Conservation (phyloP, 495 filamentous ascomycete genomes). For the Acidiella bohemica region DNA sequence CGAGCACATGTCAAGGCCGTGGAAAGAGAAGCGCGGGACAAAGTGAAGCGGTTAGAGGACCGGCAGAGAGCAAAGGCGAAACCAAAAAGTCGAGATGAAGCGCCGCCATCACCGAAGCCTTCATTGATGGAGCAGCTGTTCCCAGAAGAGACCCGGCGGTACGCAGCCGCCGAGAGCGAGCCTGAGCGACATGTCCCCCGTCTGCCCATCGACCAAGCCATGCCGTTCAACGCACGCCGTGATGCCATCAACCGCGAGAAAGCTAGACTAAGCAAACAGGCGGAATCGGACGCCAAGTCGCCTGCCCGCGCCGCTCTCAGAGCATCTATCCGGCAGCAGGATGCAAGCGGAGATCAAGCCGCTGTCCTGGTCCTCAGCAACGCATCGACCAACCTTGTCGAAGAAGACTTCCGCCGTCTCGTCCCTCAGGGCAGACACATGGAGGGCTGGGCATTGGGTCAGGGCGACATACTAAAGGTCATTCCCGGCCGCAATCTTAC, state of each 20-base stretch:
- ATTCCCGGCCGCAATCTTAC: conserved; percentile 41
- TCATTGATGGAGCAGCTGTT: conserved; percentile 48
- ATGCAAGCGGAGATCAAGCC: conserved; percentile 7
- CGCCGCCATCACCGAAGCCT: neutral
- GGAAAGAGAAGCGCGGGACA: neutral
- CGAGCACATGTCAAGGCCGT: neutral
- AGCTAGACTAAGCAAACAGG: neutral
- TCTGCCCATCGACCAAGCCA: conserved; percentile 19
- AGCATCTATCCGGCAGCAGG: neutral
- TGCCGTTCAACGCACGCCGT: no score
- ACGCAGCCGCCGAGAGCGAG: conserved; percentile 8
- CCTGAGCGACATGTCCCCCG: conserved; percentile 23
- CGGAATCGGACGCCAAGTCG: neutral
- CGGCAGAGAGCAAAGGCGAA: no score
- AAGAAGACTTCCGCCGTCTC: conserved; percentile 51
- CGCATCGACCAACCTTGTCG: conserved; percentile 40
- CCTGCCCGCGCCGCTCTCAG: neutral
- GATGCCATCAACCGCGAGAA: neutral
- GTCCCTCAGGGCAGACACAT: conserved; percentile 47
- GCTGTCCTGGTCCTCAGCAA: conserved; percentile 37
- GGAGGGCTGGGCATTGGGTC: conserved; percentile 41
- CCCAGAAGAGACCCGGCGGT: conserved; percentile 30
- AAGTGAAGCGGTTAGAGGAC: no score
- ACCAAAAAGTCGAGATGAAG: neutral
- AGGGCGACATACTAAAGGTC: conserved; percentile 31